Base-by-base conservation (phyloP, 805 yeast genomes). In the Cyberlindnera amylophila region DNA sequence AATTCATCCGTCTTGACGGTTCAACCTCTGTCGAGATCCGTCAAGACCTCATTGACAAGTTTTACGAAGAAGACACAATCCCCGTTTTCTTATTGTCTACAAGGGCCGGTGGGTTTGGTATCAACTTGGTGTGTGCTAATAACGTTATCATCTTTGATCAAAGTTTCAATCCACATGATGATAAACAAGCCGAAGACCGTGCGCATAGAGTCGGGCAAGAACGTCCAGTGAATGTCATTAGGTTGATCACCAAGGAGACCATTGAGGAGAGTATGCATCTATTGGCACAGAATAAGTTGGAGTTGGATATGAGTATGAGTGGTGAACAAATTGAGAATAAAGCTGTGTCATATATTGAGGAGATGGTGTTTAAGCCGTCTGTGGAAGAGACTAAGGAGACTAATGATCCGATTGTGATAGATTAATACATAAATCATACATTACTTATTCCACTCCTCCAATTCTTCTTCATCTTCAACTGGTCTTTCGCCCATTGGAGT, bases 91-190 rank as follows among this genome's bases (percentile, higher is more conserved):
- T 93, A 38, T 69, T 93, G 34, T 87, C 96, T 10, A 93, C 99
- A 4, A 88, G 87, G 60, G 98, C 99, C 1, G 99, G 99, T 59
- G 99, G 99, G 1, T 93, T 93, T 65, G 99, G 99, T 44, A 93
- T 93, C 65, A 93, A 93, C 58, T 73, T 93, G 55, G 93, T 95
- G 1, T 93, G 96, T 58, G 98, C 99, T 7, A 91, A 88, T 59
- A 79, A 82, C 47, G 99, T 93, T 2, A 73, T 93, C 40, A 86
- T 93, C 26, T 90, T 82, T 59, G 99, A 93, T 61, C 91, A 89
- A 61, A 82, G 95, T 38, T 93, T 93, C 69, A 93, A 93, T 59
- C 99, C 99, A 0, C 99, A 93, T 63, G 99, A 93, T 62, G 99
- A 93, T 59, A 85, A 85, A 59, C 99, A 93, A 67, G 99, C 99